phyloP scores from a whole-genome alignment of 345 rosid species.

The Odontarrhena argentea region DNA sequence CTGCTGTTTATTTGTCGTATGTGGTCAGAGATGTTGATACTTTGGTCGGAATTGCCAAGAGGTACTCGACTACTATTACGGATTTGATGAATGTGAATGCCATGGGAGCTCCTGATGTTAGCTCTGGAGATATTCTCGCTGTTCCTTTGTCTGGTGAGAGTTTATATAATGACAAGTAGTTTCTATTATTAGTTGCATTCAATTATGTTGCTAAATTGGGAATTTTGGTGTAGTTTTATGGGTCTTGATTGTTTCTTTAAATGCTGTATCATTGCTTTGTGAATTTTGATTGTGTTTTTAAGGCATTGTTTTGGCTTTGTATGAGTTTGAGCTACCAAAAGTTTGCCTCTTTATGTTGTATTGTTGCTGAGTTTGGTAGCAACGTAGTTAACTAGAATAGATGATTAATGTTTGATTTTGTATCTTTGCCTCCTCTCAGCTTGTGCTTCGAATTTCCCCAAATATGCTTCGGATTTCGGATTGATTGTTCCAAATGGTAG shows the following conservation, averaged over 20 bases:
- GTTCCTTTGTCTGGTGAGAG: constrained; percentile 80
- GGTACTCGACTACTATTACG: constrained; percentile 75
- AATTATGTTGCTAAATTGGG: background rate
- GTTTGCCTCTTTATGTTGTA: constrained; percentile 4
- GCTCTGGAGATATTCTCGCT: constrained; percentile 80
- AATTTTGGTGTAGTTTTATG: background rate
- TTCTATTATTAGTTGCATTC: constrained; percentile 26
- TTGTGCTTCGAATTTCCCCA: constrained; percentile 90
- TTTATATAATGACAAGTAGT: background rate
- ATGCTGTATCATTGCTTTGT: constrained; percentile 2
- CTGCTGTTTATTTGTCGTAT: constrained; percentile 84
- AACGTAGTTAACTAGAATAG: background rate
- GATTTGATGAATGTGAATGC: constrained; percentile 99
- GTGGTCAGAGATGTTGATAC: constrained; percentile 77
- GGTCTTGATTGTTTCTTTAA: background rate
- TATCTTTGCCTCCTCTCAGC: constrained; percentile 47
- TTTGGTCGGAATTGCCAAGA: constrained; percentile 68
- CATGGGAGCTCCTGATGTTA: constrained; percentile 79
- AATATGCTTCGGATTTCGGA: constrained; percentile 65
- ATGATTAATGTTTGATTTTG: constrained; percentile 16
- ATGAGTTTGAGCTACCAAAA: constrained; percentile 10
- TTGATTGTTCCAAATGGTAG: constrained; percentile 91
- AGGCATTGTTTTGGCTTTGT: constrained; percentile 3
- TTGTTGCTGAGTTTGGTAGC: background rate
- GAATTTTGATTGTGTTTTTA: constrained; percentile 7